These are phyloP conservation scores for Aspergillus sparsus DNA, from an alignment of 495 filamentous ascomycete genomes.

Conservation along the genomic window DNA sequence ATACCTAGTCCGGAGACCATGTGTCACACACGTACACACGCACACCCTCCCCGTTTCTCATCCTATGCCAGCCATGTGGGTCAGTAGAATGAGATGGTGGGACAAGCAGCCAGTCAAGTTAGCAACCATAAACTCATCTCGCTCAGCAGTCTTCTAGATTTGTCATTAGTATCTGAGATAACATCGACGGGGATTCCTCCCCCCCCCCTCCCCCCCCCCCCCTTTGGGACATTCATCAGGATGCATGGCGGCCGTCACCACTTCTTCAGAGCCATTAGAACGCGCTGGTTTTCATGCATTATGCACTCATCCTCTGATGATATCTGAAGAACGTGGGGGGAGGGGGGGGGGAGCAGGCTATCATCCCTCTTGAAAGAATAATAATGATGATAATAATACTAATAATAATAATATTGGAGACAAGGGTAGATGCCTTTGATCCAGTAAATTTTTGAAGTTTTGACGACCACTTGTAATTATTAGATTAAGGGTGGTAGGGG, in stretches of 20 bases:
- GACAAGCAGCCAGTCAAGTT: conserved; percentile 9
- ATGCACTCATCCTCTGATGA: background rate
- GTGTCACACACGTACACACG: background rate
- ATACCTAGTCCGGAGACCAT: conserved; percentile 6
- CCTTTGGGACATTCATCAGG: background rate
- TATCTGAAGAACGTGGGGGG: background rate
- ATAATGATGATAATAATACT: background rate
- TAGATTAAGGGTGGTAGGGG: conserved; percentile 2
- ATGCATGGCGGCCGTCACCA: background rate
- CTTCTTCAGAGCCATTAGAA: background rate
- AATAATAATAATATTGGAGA: too few relatives aligned
- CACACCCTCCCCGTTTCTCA: background rate
- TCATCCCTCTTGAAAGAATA: background rate
- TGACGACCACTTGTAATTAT: conserved; percentile 4
- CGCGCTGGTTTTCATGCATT: background rate
- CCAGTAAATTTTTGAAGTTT: background rate
- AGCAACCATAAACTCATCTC: conserved; percentile 8
- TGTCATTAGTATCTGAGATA: background rate
- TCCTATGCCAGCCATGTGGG: conserved; percentile 12
- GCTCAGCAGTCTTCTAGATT: conserved; percentile 6
- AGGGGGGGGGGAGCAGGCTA: background rate
- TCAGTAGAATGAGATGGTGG: conserved; percentile 9
- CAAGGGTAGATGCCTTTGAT: background rate
- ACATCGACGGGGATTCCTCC: background rate
- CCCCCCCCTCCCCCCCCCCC: background rate